These are phyloP conservation scores for Chrysanthemum lavandulifolium DNA, from an alignment of 129 eudicot species.

Conservation along the genomic window DNA sequence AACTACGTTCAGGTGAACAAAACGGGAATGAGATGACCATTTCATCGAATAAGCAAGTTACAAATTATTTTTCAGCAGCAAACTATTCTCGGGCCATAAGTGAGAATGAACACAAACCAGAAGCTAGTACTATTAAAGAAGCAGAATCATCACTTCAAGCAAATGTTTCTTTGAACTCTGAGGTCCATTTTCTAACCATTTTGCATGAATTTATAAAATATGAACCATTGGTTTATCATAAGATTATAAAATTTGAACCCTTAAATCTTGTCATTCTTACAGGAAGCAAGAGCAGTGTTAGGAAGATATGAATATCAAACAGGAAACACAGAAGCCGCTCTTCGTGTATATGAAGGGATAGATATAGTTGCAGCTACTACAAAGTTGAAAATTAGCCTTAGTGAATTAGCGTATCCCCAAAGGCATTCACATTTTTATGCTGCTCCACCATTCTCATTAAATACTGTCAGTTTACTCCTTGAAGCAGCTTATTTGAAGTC, in stretches of 20 bases:
- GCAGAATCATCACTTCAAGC: conserved; percentile 87
- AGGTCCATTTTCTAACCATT: conserved; percentile 46
- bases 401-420: conserved; percentile 39
- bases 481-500: conserved; percentile 83
- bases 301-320: conserved; percentile 92
- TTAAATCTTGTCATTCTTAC: conserved; percentile 10
- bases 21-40: conserved; percentile 38
- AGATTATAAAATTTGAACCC: neutral
- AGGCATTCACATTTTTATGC: conserved; percentile 46
- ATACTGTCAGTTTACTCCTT: conserved; percentile 69
- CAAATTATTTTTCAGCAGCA: conserved; percentile 47
- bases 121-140: conserved; percentile 59
- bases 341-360: conserved; percentile 87
- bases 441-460: conserved; percentile 63
- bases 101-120: conserved; percentile 47
- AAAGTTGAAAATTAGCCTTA: conserved; percentile 74
- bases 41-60: conserved; percentile 49
- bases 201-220: neutral
- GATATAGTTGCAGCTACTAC: conserved; percentile 62
- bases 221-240: neutral
- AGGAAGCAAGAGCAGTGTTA: conserved; percentile 93
- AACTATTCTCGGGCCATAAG: conserved; percentile 43
- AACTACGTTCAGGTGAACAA: conserved; percentile 21
- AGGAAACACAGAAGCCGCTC: conserved; percentile 90
- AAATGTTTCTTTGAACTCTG: conserved; percentile 66